phyloP scores from a whole-genome alignment of 2,329 filamentous ascomycete genomes.

The Paraphoma sp. region DNA sequence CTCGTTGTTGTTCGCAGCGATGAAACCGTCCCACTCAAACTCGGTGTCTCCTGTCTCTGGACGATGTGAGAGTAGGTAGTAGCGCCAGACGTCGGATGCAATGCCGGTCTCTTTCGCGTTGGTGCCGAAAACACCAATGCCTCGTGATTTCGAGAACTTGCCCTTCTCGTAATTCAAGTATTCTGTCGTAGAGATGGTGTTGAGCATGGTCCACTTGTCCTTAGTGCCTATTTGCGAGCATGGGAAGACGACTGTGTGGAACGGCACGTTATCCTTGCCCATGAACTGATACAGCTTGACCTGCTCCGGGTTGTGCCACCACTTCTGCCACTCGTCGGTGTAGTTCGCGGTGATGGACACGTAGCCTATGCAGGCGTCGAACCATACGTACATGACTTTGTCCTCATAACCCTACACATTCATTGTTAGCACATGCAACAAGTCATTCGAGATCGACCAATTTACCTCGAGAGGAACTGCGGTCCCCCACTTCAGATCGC shows the following conservation, averaged over 20 bases:
- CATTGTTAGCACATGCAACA: slow-evolving; percentile 8
- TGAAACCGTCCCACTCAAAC: slow-evolving; percentile 88
- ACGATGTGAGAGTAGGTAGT: slow-evolving; percentile 84
- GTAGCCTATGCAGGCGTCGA: slow-evolving; percentile 92
- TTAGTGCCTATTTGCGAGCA: slow-evolving; percentile 82
- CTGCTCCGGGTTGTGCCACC: slow-evolving; percentile 91
- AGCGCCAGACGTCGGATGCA: slow-evolving; percentile 87
- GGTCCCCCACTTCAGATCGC: slow-evolving; percentile 90
- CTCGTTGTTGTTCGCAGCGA: slow-evolving; percentile 86
- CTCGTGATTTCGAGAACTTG: slow-evolving; percentile 92
- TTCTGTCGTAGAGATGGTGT: slow-evolving; percentile 88
- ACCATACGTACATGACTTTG: slow-evolving; percentile 92
- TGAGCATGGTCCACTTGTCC: slow-evolving; percentile 87
- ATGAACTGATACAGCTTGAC: slow-evolving; percentile 91
- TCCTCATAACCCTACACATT: slow-evolving; percentile 63
- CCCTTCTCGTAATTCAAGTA: slow-evolving; percentile 56
- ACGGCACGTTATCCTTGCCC: slow-evolving; percentile 89
- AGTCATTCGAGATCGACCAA: neutral
- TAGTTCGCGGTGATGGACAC: slow-evolving; percentile 94
- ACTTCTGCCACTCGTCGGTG: slow-evolving; percentile 87
- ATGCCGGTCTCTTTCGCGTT: slow-evolving; percentile 87
- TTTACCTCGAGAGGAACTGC: slow-evolving; percentile 59
- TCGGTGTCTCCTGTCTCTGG: slow-evolving; percentile 87
- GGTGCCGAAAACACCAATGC: slow-evolving; percentile 89
- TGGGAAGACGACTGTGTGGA: slow-evolving; percentile 92